Percentiles rank a stretch among this genome's conserved stretches.
Conservation (phyloP, 23 red algal species). For the Chondrus crispus region DNA sequence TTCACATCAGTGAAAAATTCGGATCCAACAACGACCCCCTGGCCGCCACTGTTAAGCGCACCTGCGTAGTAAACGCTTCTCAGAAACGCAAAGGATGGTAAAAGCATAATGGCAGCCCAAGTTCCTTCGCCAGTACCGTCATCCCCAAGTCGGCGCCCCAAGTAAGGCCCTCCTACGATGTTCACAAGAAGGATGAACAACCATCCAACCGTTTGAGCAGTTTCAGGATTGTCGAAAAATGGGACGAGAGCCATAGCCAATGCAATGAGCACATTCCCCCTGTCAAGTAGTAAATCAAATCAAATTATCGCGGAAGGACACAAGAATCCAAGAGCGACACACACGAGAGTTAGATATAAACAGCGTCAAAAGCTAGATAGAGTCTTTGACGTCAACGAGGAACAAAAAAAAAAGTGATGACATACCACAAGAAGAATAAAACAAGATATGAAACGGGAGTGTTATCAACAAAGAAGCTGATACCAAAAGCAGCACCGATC, state of each 20-base stretch:
- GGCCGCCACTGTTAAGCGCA: slow-evolving; percentile 61
- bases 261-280: slow-evolving; percentile 84
- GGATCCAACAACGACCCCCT: slow-evolving; percentile 43
- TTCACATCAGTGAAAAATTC: slow-evolving; percentile 30
- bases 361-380: background rate
- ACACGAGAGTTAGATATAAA: background rate
- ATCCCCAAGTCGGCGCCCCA: slow-evolving; percentile 59
- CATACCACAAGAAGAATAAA: slow-evolving; percentile 53
- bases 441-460: slow-evolving; percentile 78
- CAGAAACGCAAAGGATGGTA: slow-evolving; percentile 89
- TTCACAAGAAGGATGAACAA: slow-evolving; percentile 69
- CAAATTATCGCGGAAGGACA: too few species aligned
- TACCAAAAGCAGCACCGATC: slow-evolving; percentile 44
- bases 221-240: slow-evolving; percentile 74
- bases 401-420: too few species aligned
- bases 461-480: slow-evolving; percentile 80
- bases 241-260: slow-evolving; percentile 74
- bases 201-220: slow-evolving; percentile 88
- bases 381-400: background rate
- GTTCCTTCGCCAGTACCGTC: slow-evolving; percentile 17
- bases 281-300: slow-evolving; percentile 3
- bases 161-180: slow-evolving; percentile 76
- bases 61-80: slow-evolving; percentile 80
- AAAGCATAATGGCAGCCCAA: slow-evolving; percentile 70
- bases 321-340: background rate